Evolutionary conservation across 306 rosid species (phyloP), one percentile per base, ranked within the genome.

Genomic region (Astragalus glycyphyllos): DNA sequence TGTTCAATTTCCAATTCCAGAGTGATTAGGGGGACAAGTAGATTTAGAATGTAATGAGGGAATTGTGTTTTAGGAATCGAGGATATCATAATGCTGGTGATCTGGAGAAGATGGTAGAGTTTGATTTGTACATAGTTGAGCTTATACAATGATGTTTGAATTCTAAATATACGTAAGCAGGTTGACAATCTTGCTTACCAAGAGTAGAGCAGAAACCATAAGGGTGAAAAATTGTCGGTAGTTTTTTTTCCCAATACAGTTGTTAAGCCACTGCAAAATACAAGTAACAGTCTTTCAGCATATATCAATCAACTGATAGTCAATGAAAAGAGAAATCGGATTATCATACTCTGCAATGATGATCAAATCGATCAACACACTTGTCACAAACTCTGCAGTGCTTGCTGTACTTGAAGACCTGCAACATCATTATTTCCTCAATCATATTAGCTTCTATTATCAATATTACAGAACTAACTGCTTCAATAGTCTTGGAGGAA

Each of bases 371-470:
- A 72, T 94, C 96, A 37, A 94, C 97, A 54, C 99, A 94, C 78
- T 94, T 94, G 77, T 94, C 99, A 71, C 99, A 94, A 76, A 94
- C 96, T 79, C 99, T 72, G 75, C 99, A 94, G 72, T 94, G 99
- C 81, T 94, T 94, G 84, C 99, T 91, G 78, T 89, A 91, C 82
- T 94, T 91, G 89, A 86, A 94, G 70, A 94, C 99, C 99, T 94
- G 88, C 78, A 75, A 58, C 64, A 59, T 47, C 32, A 74, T 53
- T 8, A 67, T 51, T 40, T 49, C 72, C 45, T 34, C 29, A 74
- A 53, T 71, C 16, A 58, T 61, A 35, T 38, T 31, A 66, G 12
- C 34, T 17, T 60, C 13, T 16, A 11, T 48, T 3, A 77, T 44
- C 49, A 47, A 73, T 59, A 20, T 42, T n/a, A n/a, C n/a, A n/a